Evolutionary conservation across 192 early-diverging fungal genomes (phyloP).

Genomic region (Backusella morwellensis): DNA sequence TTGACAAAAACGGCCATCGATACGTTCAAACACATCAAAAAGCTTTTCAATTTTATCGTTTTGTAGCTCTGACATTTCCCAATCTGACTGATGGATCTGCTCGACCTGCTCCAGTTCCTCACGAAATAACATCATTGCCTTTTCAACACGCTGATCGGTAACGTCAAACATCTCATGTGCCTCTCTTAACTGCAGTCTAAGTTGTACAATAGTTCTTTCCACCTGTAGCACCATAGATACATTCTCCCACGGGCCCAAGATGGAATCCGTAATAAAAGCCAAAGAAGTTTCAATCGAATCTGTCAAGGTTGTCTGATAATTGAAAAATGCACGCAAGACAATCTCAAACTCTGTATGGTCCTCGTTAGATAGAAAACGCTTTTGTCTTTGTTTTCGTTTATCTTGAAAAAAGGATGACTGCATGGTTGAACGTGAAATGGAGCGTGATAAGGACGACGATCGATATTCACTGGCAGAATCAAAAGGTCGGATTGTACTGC

Average conservation of each 20-base stretch:
- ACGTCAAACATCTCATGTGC: conserved; percentile 49
- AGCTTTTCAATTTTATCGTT: conserved; percentile 28
- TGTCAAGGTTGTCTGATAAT: conserved; percentile 46
- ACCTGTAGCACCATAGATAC: conserved; percentile 2
- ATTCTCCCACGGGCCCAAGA: conserved; percentile 31
- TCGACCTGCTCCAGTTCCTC: conserved; percentile 28
- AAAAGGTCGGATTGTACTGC: conserved; percentile 26
- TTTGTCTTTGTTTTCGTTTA: neutral
- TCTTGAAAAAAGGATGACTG: neutral
- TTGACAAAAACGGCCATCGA: conserved; percentile 25
- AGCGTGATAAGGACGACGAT: conserved; percentile 1
- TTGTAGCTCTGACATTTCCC: conserved; percentile 24
- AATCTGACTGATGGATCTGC: conserved; percentile 24
- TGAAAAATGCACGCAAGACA: conserved; percentile 44
- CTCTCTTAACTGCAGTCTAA: conserved; percentile 43
- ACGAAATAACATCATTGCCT: conserved; percentile 23
- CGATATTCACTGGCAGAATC: conserved; percentile 26
- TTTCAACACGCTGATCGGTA: conserved; percentile 36
- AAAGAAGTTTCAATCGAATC: conserved; percentile 44
- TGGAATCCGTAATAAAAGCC: conserved; percentile 44
- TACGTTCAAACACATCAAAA: conserved; percentile 29
- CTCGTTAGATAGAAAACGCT: neutral
- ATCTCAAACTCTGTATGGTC: conserved; percentile 42
- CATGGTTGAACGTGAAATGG: neutral
- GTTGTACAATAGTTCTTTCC: conserved; percentile 29